phyloP scores from a whole-genome alignment of 495 filamentous ascomycete genomes.

The Talaromyces proteolyticus region DNA sequence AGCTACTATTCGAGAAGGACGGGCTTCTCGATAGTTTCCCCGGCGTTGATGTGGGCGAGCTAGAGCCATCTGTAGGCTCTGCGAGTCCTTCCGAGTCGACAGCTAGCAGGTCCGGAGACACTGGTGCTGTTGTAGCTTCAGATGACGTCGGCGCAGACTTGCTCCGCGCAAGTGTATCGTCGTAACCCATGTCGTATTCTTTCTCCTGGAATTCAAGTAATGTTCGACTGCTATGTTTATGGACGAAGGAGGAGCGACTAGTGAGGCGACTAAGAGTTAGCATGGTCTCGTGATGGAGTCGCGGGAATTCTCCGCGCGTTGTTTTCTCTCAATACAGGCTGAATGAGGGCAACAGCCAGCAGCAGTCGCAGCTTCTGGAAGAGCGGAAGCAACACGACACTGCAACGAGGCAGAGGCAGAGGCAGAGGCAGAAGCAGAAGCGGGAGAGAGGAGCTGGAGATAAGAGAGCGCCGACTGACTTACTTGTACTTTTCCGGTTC shows the following conservation, averaged over 20 bases:
- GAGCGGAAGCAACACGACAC: no score
- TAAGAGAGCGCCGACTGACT: neutral
- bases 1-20: slow-evolving; percentile 73
- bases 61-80: slow-evolving; percentile 16
- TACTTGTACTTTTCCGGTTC: neutral
- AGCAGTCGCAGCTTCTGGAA: neutral
- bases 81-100: slow-evolving; percentile 21
- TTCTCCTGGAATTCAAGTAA: slow-evolving; percentile 40
- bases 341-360: neutral
- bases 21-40: slow-evolving; percentile 56
- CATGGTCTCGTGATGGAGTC: slow-evolving; percentile 16
- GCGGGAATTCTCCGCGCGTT: neutral
- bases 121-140: slow-evolving; percentile 17
- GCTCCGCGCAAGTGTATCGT: slow-evolving; percentile 16
- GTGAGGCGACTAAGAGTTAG: slow-evolving; percentile 40
- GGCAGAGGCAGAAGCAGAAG: no score
- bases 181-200: slow-evolving; percentile 30
- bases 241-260: slow-evolving; percentile 30
- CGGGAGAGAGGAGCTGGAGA: neutral
- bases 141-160: slow-evolving; percentile 19
- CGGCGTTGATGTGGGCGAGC: slow-evolving; percentile 29
- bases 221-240: slow-evolving; percentile 33
- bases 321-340: neutral
- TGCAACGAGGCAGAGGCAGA: no score
- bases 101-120: slow-evolving; percentile 11